Percentiles rank a stretch among this genome's conserved stretches.
Evolutionary conservation across 177 flowering plant genomes (phyloP).

Genomic region (Telopea speciosissima): DNA sequence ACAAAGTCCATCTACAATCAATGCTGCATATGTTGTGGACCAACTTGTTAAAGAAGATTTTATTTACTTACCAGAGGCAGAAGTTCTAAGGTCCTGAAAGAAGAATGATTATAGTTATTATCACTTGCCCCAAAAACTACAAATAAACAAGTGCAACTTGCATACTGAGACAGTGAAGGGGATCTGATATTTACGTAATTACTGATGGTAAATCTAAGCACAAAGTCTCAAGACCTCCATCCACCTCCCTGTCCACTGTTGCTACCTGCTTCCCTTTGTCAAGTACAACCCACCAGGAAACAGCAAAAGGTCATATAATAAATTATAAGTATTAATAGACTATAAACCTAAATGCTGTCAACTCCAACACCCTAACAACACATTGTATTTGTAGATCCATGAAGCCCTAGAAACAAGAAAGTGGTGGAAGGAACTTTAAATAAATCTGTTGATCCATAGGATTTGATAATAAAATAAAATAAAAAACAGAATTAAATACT

Average conservation of each 20-base stretch:
- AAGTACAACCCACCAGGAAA: conserved; percentile 66
- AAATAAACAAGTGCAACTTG: background rate
- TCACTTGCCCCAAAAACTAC: background rate
- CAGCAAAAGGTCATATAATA: conserved; percentile 8
- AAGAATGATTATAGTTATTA: background rate
- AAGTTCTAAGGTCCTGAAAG: background rate
- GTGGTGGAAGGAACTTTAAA: background rate
- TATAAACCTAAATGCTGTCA: background rate
- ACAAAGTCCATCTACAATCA: background rate
- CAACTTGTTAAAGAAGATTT: background rate
- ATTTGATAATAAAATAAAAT: too few relatives aligned
- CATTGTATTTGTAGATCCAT: background rate
- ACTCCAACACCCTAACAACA: background rate
- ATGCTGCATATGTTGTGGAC: background rate
- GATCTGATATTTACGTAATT: conserved; percentile 52
- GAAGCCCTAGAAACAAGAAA: background rate
- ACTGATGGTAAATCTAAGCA: conserved; percentile 82
- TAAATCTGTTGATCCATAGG: background rate
- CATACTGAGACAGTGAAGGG: background rate
- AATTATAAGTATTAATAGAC: background rate
- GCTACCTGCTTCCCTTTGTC: conserved; percentile 68
- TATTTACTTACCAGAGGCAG: background rate
- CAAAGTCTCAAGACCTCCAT: conserved; percentile 89
- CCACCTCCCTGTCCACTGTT: conserved; percentile 95
- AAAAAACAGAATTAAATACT: background rate